These are phyloP conservation scores for Xanthoconium stramineum DNA, from an alignment of 768 basidiomycete genomes.

Conservation along the genomic window DNA sequence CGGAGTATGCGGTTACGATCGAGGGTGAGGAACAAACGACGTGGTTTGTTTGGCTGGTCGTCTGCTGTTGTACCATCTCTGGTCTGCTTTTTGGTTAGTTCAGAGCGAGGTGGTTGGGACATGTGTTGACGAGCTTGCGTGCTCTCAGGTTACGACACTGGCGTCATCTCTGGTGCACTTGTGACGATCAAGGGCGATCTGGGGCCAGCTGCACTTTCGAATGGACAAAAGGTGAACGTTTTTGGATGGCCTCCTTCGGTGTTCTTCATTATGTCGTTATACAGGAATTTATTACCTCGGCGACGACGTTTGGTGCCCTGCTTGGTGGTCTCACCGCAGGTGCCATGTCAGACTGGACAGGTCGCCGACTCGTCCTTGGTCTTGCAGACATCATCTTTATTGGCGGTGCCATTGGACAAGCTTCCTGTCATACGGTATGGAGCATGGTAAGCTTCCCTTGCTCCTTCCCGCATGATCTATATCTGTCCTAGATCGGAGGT, in stretches of 20 bases:
- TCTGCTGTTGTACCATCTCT: conserved; percentile 70
- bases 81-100: conserved; percentile 69
- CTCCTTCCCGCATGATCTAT: neutral
- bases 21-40: conserved; percentile 68
- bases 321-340: conserved; percentile 72
- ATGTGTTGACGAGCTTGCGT: neutral
- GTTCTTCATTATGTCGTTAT: neutral
- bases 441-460: conserved; percentile 49
- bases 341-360: conserved; percentile 66
- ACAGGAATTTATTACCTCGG: conserved; percentile 77
- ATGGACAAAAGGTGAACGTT: conserved; percentile 55
- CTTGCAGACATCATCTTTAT: conserved; percentile 74
- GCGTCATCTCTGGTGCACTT: conserved; percentile 77
- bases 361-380: conserved; percentile 60
- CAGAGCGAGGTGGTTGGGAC: neutral
- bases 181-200: conserved; percentile 69
- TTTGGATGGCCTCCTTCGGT: neutral
- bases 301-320: conserved; percentile 75
- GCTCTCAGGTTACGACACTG: conserved; percentile 70
- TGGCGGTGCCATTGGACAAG: conserved; percentile 67
- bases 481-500: conserved; percentile 53
- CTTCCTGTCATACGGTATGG: conserved; percentile 66
- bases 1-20: conserved; percentile 55
- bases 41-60: conserved; percentile 77
- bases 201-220: conserved; percentile 52